Evolutionary conservation across 1,139 yeast species (phyloP), one percentile per base, ranked within the genome.

Genomic region (Yamadazyma taylorii): DNA sequence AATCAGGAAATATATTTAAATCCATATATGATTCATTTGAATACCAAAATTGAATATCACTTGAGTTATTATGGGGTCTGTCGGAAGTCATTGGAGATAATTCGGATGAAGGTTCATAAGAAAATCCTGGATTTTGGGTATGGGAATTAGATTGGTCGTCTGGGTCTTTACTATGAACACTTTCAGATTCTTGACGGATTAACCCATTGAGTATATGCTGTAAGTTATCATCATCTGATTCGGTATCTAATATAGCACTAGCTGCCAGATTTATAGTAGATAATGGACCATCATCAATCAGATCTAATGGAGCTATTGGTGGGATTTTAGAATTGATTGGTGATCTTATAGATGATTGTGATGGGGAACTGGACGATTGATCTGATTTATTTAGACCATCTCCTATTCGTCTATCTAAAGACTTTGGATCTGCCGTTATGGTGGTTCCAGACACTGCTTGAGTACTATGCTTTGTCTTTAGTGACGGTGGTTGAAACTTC

Each of bases 171-270:
- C 11, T 26, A 14, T 17, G 16, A 13, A 12, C 32, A 17, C 8
- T 33, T 3, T n/a, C 34, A 16, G 24, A 17, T 17, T 51, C 55
- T 23, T 51, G 51, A 31, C 52, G 47, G 19, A 60, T 57, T 19
- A 63, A 48, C 4, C 56, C 64, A 30, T 50, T 52, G 11, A 64
- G 43, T 1, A 62, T 45, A 27, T 51, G 47, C 25, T 58, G 65
- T 12, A 63, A 47, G 29, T 61, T 65, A 27, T 58, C 63, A 28
- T 62, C 64, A 11, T 56, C 60, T 12, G 52, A 55, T 11, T 46
- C 46, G 13, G 44, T 40, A 17, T 44, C 50, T 17, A 36, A 31
- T 3, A 40, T 24, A 11, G 39, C 38, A 32, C 46, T 36, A 5
- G 29, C 17, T 22, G 35, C 35, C 39, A 37, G 40, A 19, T 30